A percentile compares a stretch with the other conserved stretches of the same genome.
Conservation (phyloP, 768 basidiomycete species). For the Tulasnella sp. region DNA sequence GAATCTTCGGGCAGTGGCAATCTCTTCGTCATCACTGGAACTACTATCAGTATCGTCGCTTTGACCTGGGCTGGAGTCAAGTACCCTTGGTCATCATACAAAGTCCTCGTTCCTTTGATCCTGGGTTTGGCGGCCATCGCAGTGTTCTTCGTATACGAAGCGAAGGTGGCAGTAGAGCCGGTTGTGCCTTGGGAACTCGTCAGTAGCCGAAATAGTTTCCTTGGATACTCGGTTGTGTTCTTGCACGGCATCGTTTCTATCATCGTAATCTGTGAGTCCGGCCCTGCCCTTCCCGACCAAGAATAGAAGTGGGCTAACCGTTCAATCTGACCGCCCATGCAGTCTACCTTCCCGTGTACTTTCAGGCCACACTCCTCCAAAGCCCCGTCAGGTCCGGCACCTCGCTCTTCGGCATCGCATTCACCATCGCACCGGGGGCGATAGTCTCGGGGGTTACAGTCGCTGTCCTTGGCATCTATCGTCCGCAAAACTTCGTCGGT, state of each 20-base stretch:
- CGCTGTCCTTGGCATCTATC: slow-evolving; percentile 30
- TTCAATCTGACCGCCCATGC: neutral
- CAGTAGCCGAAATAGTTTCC: neutral
- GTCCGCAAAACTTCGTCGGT: slow-evolving; percentile 32
- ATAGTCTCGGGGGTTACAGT: neutral
- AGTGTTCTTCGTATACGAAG: neutral
- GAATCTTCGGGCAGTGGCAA: neutral
- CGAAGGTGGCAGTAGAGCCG: neutral
- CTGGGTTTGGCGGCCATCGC: neutral
- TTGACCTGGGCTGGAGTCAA: neutral
- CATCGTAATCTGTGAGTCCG: neutral
- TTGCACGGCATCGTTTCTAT: neutral
- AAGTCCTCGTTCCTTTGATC: neutral
- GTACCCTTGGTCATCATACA: neutral
- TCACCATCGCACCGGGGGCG: slow-evolving; percentile 25
- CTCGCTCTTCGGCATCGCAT: slow-evolving; percentile 11
- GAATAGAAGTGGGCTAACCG: neutral
- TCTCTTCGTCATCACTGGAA: neutral
- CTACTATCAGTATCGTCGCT: neutral
- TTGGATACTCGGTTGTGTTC: neutral
- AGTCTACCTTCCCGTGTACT: slow-evolving; percentile 24
- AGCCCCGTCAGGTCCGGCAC: slow-evolving; percentile 18
- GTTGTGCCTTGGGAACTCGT: neutral
- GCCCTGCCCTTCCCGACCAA: neutral
- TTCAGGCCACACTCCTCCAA: slow-evolving; percentile 24